Evolutionary conservation across 805 yeast genomes (phyloP), one percentile per base, ranked within the genome.

Genomic region (Clavispora carvajalis): DNA sequence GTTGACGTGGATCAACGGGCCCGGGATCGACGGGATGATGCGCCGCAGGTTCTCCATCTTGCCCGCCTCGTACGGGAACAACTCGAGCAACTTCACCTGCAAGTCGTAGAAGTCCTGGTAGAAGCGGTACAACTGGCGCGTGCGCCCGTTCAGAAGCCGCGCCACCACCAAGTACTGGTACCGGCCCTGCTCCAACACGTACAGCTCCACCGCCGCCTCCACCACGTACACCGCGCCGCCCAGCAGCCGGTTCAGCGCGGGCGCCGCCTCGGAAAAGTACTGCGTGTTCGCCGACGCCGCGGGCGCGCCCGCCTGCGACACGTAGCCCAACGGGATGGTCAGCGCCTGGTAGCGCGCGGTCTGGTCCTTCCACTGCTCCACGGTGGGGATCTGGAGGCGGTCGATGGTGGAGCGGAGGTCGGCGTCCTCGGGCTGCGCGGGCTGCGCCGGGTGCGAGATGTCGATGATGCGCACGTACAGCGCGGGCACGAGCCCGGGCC

Each of bases 21-120:
- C 99, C 0, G 99, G 98, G 55, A 93, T 90, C 49, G 82, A 88
- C 7, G 99, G 99, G 42, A 93, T 72, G 22, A 85, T 82, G 48
- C 99, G 78, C 38, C 80, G 78, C 21, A 79, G 71, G 61, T 85
- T 85, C 40, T 80, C 82, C 33, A 79, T 81, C 50, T 87, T 80
- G 11, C 97, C 97, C 7, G 97, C 95, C 62, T 91, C 99, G 45
- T 75, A 79, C 7, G 97, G 97, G 71, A 85, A 93, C 21, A 80
- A 72, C 53, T 85, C 93, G 37, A 91, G 69, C 37, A 93, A 68
- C 46, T 74, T 78, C 38, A 89, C 89, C 59, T 93, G 99, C 58
- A 90, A 77, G 59, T 93, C 95, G 61, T 90, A 93, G 58, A 93
- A 93, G 65, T 93, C 99, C 60, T 91, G 96, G 63, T 93, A 93